Conservation (phyloP, 2,329 filamentous ascomycete genomes). For the Coleophoma crateriformis region DNA sequence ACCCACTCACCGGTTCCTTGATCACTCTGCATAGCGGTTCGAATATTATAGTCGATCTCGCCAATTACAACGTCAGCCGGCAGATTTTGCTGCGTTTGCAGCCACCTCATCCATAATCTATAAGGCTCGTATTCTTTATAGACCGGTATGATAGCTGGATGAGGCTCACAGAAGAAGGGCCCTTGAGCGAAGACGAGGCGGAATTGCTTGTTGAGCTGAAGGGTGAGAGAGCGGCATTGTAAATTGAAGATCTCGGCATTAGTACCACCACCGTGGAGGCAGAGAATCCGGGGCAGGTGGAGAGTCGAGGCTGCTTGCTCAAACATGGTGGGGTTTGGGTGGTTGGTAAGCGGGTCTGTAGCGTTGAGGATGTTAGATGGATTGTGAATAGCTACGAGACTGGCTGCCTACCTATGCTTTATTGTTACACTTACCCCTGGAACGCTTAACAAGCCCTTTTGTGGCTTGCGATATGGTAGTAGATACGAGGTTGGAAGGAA, state of each 20-base stretch:
- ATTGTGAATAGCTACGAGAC: too few relatives aligned
- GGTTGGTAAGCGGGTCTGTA: too few relatives aligned
- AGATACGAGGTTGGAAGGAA: too few relatives aligned
- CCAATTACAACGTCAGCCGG: constrained; percentile 36
- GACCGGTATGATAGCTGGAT: constrained; percentile 56
- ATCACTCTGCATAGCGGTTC: constrained; percentile 45
- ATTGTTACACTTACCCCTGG: too few relatives aligned
- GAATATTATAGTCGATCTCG: constrained; percentile 34
- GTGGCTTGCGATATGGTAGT: too few relatives aligned
- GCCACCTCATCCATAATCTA: constrained; percentile 57
- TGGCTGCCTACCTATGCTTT: too few relatives aligned
- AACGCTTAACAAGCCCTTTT: too few relatives aligned
- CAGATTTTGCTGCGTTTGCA: constrained; percentile 43
- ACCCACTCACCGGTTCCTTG: constrained; percentile 48
- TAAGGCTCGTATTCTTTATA: constrained; percentile 65
- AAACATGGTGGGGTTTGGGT: too few relatives aligned
- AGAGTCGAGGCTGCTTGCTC: neutral
- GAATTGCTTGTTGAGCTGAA: constrained; percentile 39
- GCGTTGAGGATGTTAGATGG: too few relatives aligned
- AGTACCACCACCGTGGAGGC: neutral
- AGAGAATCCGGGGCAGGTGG: neutral
- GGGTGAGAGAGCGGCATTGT: constrained; percentile 34
- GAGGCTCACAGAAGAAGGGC: constrained; percentile 57
- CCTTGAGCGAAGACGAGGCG: constrained; percentile 69
- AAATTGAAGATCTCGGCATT: neutral